These are phyloP conservation scores for Tephrocybe sp. DNA, from an alignment of 768 basidiomycete genomes.

Conservation along the genomic window DNA sequence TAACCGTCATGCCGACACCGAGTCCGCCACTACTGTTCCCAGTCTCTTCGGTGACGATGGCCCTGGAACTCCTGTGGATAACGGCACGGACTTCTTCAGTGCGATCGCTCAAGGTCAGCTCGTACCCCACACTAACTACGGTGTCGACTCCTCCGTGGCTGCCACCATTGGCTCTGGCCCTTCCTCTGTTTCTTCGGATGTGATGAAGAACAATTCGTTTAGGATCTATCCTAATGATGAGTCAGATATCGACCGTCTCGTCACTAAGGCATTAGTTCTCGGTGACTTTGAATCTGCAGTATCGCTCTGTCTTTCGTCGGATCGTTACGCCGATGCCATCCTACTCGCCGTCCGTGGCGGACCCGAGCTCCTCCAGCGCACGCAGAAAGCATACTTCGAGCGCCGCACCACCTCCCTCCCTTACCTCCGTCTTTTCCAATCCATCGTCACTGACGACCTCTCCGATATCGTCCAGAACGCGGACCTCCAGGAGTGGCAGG, in stretches of 20 bases:
- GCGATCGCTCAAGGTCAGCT: constrained; percentile 50
- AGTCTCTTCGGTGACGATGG: constrained; percentile 86
- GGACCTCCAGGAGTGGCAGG: constrained; percentile 91
- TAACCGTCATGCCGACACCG: constrained; percentile 60
- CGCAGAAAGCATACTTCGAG: constrained; percentile 94
- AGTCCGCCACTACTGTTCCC: constrained; percentile 83
- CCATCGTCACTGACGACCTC: constrained; percentile 89
- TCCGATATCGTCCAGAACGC: constrained; percentile 95
- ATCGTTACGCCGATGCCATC: constrained; percentile 93
- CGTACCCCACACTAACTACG: constrained; percentile 80
- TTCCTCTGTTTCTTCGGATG: constrained; percentile 76
- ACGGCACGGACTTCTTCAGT: constrained; percentile 87
- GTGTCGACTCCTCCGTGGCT: constrained; percentile 86
- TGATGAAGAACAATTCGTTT: constrained; percentile 79
- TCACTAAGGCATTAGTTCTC: constrained; percentile 91
- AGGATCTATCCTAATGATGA: constrained; percentile 88
- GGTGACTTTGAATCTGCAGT: constrained; percentile 97
- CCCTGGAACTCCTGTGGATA: constrained; percentile 62
- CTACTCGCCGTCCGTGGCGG: constrained; percentile 92
- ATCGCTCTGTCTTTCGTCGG: constrained; percentile 82
- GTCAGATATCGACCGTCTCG: constrained; percentile 80
- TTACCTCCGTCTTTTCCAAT: constrained; percentile 93
- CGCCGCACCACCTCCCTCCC: constrained; percentile 72
- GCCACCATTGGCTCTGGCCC: constrained; percentile 93
- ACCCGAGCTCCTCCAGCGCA: constrained; percentile 79